phyloP scores from a whole-genome alignment of 2,329 filamentous ascomycete species.

The Hypoxylon sp. region DNA sequence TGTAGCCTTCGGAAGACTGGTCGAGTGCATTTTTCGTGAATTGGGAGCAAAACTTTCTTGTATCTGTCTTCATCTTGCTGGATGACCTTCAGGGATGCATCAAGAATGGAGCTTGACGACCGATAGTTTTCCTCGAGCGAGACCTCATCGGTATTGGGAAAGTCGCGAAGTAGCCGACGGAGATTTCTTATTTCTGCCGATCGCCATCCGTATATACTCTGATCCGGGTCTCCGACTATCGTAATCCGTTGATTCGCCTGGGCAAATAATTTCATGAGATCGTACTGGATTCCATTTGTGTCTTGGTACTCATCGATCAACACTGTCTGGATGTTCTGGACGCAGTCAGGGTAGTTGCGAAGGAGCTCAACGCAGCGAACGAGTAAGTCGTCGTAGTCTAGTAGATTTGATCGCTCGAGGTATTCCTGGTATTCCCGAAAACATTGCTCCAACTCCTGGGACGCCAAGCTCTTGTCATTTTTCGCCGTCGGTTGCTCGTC shows the following conservation, averaged over 20 bases:
- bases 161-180: slow-evolving; percentile 79
- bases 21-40: slow-evolving; percentile 81
- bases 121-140: slow-evolving; percentile 95
- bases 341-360: slow-evolving; percentile 77
- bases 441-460: slow-evolving; percentile 72
- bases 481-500: slow-evolving; percentile 57
- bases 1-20: slow-evolving; percentile 84
- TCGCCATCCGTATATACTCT: slow-evolving; percentile 97
- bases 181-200: slow-evolving; percentile 93
- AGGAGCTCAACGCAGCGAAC: slow-evolving; percentile 86
- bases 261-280: slow-evolving; percentile 90
- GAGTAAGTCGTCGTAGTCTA: slow-evolving; percentile 95
- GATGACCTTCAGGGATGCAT: slow-evolving; percentile 84
- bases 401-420: slow-evolving; percentile 78
- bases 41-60: slow-evolving; percentile 81
- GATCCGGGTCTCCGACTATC: slow-evolving; percentile 95
- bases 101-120: slow-evolving; percentile 86
- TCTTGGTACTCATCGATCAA: slow-evolving; percentile 98
- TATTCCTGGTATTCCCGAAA: slow-evolving; percentile 84
- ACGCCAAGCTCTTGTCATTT: slow-evolving; percentile 55
- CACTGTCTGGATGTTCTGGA: slow-evolving; percentile 89
- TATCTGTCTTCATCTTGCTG: slow-evolving; percentile 88
- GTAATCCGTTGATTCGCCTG: slow-evolving; percentile 81
- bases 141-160: slow-evolving; percentile 81
- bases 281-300: slow-evolving; percentile 94